Evolutionary conservation across 2,329 filamentous ascomycete genomes (phyloP).

Genomic region (Fusarium sp.): DNA sequence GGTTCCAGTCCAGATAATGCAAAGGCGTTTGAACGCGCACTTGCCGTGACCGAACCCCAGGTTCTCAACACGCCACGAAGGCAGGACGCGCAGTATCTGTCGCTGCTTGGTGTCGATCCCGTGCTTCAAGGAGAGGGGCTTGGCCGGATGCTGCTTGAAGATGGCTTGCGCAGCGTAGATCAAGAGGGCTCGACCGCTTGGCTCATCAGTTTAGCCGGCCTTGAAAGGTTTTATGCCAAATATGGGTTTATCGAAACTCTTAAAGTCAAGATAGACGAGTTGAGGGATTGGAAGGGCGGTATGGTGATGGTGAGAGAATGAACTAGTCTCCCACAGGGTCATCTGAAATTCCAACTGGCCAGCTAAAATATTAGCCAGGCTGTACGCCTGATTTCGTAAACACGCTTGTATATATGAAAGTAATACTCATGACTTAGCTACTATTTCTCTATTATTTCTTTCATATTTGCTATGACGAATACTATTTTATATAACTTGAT

Average conservation of each 20-base stretch:
- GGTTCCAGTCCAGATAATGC: not conserved
- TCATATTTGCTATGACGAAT: too few species aligned
- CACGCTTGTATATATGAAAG: too few species aligned
- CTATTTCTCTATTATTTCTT: too few species aligned
- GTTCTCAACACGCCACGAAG: not conserved
- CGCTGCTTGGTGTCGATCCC: slow-evolving; percentile 8
- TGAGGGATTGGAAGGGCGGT: slow-evolving; percentile 8
- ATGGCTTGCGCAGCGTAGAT: slow-evolving; percentile 12
- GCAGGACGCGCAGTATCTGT: not conserved
- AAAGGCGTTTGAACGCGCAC: not conserved
- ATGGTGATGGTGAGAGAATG: slow-evolving; percentile 18
- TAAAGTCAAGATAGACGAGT: slow-evolving; percentile 2
- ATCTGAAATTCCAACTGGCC: too few species aligned
- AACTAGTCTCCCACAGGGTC: not conserved
- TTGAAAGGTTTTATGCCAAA: slow-evolving; percentile 3
- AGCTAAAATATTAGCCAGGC: too few species aligned
- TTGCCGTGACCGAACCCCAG: not conserved
- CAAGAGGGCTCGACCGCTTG: not conserved
- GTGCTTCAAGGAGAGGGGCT: slow-evolving; percentile 12
- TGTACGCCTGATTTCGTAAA: too few species aligned
- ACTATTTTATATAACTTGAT: too few species aligned
- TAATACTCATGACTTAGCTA: too few species aligned
- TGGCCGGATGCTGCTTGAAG: slow-evolving; percentile 2
- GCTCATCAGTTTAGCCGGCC: slow-evolving; percentile 13
- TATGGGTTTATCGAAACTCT: not conserved